Percentiles rank a stretch among this genome's conserved stretches.
These are phyloP conservation scores for Hypoxylon sp. DNA, from an alignment of 2,329 filamentous ascomycete species.

Conservation along the genomic window DNA sequence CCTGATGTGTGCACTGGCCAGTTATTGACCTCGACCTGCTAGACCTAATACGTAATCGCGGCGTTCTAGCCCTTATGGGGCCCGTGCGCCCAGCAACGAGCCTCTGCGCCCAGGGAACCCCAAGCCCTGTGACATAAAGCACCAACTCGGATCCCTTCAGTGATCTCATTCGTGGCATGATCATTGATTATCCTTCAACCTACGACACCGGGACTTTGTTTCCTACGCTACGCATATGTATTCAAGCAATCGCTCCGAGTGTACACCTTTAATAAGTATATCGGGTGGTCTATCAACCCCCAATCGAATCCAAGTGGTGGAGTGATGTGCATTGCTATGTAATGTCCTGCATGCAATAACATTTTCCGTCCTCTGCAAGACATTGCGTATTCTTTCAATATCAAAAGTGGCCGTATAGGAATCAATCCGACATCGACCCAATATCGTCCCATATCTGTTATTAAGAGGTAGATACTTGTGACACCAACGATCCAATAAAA, in stretches of 20 bases:
- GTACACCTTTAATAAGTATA: not conserved
- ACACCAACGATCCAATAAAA: not conserved
- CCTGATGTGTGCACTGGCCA: constrained; percentile 19
- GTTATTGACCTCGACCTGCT: not conserved
- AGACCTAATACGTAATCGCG: not conserved
- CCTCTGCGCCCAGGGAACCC: not conserved
- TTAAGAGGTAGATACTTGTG: not conserved
- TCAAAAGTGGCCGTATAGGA: not conserved
- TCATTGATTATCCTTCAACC: not conserved
- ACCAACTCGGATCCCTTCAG: not conserved
- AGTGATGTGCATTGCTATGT: not conserved
- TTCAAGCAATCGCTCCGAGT: constrained; percentile 4
- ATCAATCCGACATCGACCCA: not conserved
- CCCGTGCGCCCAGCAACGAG: constrained; percentile 25
- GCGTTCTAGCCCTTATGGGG: constrained; percentile 11
- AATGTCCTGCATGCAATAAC: not conserved
- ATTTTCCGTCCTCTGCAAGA: not conserved
- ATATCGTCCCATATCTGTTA: not conserved
- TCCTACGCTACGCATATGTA: not conserved
- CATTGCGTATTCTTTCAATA: not conserved
- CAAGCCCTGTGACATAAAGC: constrained; percentile 17
- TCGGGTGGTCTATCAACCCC: not conserved
- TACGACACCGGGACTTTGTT: constrained; percentile 11
- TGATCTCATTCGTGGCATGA: constrained; percentile 18
- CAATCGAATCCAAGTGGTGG: not conserved